phyloP scores from a whole-genome alignment of 768 basidiomycete genomes.

The Chalciporus chontae region DNA sequence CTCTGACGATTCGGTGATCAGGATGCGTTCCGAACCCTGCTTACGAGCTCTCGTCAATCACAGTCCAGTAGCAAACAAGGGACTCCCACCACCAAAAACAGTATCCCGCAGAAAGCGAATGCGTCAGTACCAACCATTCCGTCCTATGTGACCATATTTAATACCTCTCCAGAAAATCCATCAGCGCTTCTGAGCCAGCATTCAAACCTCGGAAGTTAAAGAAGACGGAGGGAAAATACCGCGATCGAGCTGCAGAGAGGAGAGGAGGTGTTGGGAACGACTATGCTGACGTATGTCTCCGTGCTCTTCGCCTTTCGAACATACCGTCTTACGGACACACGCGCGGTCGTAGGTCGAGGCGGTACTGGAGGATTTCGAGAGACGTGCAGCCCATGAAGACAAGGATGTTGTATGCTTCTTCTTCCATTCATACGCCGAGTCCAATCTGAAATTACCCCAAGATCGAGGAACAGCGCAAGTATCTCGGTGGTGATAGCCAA shows the following conservation, averaged over 20 bases:
- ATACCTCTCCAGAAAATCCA: constrained; percentile 37
- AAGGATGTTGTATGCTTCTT: constrained; percentile 48
- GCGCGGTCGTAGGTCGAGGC: constrained; percentile 59
- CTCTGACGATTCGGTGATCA: constrained; percentile 20
- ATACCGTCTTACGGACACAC: background rate
- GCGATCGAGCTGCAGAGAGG: constrained; percentile 75
- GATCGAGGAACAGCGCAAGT: constrained; percentile 72
- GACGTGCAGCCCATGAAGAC: constrained; percentile 54
- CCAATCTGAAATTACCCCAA: constrained; percentile 26
- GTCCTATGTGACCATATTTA: background rate
- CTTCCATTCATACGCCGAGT: background rate
- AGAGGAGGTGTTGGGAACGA: constrained; percentile 65
- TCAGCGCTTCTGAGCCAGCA: constrained; percentile 52
- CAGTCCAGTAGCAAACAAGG: constrained; percentile 11
- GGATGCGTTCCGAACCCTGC: constrained; percentile 59
- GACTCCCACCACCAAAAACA: background rate
- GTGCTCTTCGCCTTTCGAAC: background rate
- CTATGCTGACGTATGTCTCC: constrained; percentile 57
- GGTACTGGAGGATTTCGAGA: constrained; percentile 79
- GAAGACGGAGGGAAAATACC: constrained; percentile 56
- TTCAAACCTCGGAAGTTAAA: constrained; percentile 85
- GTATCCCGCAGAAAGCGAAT: constrained; percentile 9
- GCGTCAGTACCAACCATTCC: constrained; percentile 11
- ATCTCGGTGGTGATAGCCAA: constrained; percentile 80
- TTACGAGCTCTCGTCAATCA: constrained; percentile 33